Percentiles rank a stretch among this genome's conserved stretches.
Conservation (phyloP, 2,329 filamentous ascomycete species). For the Rhynchosporium secalis region DNA sequence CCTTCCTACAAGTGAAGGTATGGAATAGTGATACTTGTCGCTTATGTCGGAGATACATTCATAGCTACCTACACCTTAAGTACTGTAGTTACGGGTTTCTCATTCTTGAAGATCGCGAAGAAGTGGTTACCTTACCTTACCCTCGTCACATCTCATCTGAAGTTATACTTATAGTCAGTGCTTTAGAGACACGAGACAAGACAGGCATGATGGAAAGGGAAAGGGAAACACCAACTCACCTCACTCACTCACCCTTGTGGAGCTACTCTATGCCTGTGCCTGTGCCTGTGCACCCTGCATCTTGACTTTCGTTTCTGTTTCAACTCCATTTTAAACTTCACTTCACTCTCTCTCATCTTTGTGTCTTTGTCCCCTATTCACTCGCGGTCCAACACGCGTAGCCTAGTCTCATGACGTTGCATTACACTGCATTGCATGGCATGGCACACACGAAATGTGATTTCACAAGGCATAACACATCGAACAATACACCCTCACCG, state of each 20-base stretch:
- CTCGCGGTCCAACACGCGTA: constrained; percentile 6
- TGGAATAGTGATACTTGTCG: too few species aligned
- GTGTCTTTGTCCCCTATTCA: neutral
- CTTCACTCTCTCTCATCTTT: constrained; percentile 2
- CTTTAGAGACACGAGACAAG: too few species aligned
- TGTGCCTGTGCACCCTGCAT: neutral
- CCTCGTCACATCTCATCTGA: neutral
- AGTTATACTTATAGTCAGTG: neutral
- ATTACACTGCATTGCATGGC: constrained; percentile 2
- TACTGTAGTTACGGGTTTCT: too few species aligned
- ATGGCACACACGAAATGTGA: constrained; percentile 18
- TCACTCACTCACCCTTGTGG: neutral
- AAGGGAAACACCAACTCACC: constrained; percentile 15
- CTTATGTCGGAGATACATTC: too few species aligned
- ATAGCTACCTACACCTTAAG: too few species aligned
- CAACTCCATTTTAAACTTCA: neutral
- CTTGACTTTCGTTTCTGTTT: constrained; percentile 1
- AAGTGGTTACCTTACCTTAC: neutral
- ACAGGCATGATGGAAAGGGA: too few species aligned
- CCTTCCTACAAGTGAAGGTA: too few species aligned
- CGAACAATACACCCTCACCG: constrained; percentile 1
- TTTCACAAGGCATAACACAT: constrained; percentile 3
- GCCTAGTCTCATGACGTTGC: constrained; percentile 17
- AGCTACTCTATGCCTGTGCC: constrained; percentile 16
- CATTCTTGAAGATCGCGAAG: too few species aligned